These are phyloP conservation scores for Zygosaccharomyces bisporus DNA, from an alignment of 805 yeast genomes.

Conservation along the genomic window DNA sequence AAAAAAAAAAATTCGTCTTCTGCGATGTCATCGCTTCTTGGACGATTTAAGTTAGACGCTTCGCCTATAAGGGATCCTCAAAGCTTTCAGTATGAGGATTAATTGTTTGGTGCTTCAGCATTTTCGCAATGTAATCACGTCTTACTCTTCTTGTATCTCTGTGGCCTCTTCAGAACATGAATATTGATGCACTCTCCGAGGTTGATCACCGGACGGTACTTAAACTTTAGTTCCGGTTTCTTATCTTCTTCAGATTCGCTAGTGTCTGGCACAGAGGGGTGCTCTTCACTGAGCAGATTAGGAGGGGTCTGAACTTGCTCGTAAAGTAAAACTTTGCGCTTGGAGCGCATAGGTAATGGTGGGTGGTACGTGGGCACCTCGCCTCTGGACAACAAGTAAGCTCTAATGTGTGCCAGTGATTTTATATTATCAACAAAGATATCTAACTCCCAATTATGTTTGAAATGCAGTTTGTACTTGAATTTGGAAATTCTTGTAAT, in stretches of 20 bases:
- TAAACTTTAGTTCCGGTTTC: constrained; percentile 26
- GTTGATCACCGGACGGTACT: constrained; percentile 24
- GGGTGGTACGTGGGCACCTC: constrained; percentile 2
- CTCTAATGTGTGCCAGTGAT: constrained; percentile 25
- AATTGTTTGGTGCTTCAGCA: too few relatives aligned
- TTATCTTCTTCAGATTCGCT: constrained; percentile 12
- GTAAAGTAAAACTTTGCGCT: constrained; percentile 10
- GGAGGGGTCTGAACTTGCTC: constrained; percentile 9
- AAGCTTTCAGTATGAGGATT: too few relatives aligned
- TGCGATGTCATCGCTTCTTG: neutral
- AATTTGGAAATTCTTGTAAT: constrained; percentile 28
- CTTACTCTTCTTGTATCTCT: constrained; percentile 16
- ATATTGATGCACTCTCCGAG: constrained; percentile 30
- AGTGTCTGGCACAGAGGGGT: neutral
- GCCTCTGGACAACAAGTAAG: constrained; percentile 21
- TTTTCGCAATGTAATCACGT: too few relatives aligned
- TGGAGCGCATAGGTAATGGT: constrained; percentile 7
- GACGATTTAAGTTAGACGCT: too few relatives aligned
- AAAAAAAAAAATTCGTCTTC: neutral
- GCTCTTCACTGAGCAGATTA: constrained; percentile 14
- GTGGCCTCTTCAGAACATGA: constrained; percentile 33
- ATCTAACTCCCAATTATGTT: constrained; percentile 32
- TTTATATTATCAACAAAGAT: constrained; percentile 29
- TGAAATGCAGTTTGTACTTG: constrained; percentile 28
- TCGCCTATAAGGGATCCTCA: too few relatives aligned